Base-by-base conservation (phyloP, 805 yeast species). In the Candida stauntonica region DNA sequence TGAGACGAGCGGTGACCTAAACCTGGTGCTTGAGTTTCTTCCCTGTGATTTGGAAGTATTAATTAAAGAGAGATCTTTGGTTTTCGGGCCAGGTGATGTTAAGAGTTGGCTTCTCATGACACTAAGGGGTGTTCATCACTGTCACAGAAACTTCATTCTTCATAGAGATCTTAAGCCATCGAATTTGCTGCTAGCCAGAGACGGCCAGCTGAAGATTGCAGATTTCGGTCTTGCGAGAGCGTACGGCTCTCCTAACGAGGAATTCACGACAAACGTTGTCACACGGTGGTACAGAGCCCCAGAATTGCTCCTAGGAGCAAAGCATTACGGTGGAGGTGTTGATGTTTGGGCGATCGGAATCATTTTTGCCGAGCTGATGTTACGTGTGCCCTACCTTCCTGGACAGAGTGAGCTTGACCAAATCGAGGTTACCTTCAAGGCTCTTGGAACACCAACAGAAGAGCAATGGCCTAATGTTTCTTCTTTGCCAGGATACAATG, bases 251-350 rank as follows among this genome's bases (percentile, higher is more conserved):
- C 86, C 89, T 0, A 76, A 78, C 42, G 93, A 84, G 47, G 75
- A 72, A 31, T 66, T 93, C 59, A 86, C 98, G 0, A 85, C 95
- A 2, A 91, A 89, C 46, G 99, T 93, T 4, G 99, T 93, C 2
- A 93, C 99, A 3, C 66, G 98, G 44, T 93, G 99, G 99, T 93
- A 93, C 61, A 68, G 98, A 39, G 95, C 98, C 0, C 99, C 99
- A 0, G 99, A 93, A 54, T 66, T 93, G 33, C 64, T 93, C 17
- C 77, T 91, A 45, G 97, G 96, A 1, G 83, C 96, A 0, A 73
- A 81, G 33, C 93, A 87, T 59, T 93, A 93, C 54, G 82, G 96
- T 0, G 81, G 81, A 2, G 94, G 94, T 0, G 75, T 93, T 4
- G 99, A 93, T 62, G 67, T 88, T 11, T 93, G 99, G 99, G 91